Evolutionary conservation across 2,329 filamentous ascomycete genomes (phyloP), one percentile per base, ranked within the genome.

Genomic region (Macrophomina tecta): DNA sequence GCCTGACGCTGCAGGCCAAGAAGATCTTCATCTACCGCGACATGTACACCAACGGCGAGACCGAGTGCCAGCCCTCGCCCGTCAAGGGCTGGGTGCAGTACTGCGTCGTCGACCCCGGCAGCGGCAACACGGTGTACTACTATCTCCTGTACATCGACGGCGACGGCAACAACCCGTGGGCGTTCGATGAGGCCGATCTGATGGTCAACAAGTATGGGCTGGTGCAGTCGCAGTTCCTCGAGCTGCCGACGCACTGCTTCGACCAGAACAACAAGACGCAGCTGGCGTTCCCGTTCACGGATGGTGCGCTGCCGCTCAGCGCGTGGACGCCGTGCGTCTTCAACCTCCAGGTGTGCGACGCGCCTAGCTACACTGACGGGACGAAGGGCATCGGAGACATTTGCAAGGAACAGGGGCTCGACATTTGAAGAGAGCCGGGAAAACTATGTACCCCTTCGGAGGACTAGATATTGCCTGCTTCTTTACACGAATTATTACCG

Each of bases 201-300:
- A 55, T 55, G 52, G 52, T 55, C 52, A 55, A 55, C 9, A 55
- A 55, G 52, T 55, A 55, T 32, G 52, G 52, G 2, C 52, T 55
- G 4, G 32, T 36, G 14, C 52, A 55, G n/a, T 36, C 32, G n/a
- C 52, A 55, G 18, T 55, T 55, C 32, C 32, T 55, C 3, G 32
- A 55, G n/a, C 36, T 55, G 8, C 52, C 52, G 16, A 55, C 52
- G 32, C 52, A 38, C 6, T 55, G 52, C 14, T 55, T 18, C 52
- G 52, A 55, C 14, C 52, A 55, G 32, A 55, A 55, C 34, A 23
- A 23, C 4, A 55, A 55, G 32, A 7, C 16, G 32, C 52, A 55
- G 18, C 3, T 55, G 52, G 52, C 52, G 7, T 55, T 38, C 16
- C 52, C 52, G 2, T 55, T 55, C 16, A 23, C 23, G 23, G 14